A percentile compares a stretch with the other conserved stretches of the same genome.
phyloP scores from a whole-genome alignment of 2,329 filamentous ascomycete genomes.

The Tolypocladium inflatum region DNA sequence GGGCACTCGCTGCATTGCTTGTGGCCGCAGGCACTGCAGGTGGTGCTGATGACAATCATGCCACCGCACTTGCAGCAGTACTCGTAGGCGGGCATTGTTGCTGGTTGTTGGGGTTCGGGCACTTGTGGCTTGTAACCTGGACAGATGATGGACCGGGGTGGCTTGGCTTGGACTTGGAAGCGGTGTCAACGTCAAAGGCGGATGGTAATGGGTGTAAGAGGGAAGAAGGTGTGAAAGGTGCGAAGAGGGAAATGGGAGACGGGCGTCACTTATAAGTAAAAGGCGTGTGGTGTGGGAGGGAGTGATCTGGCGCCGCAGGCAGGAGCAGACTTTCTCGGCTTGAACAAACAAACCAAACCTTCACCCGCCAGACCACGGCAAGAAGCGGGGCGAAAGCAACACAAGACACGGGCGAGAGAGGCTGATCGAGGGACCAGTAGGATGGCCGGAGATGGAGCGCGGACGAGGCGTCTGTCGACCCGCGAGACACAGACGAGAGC shows the following conservation, averaged over 20 bases:
- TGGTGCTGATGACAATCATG: conserved; percentile 48
- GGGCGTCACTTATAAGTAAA: not conserved
- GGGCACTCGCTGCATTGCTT: conserved; percentile 38
- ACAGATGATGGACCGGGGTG: not conserved
- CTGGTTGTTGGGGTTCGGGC: conserved; percentile 1
- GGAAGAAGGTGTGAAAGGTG: not conserved
- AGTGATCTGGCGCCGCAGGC: not conserved
- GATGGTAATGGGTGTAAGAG: not conserved
- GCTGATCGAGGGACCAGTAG: not conserved
- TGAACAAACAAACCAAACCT: not conserved
- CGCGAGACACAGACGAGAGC: not conserved
- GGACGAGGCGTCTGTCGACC: not conserved
- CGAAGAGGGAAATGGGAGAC: not conserved
- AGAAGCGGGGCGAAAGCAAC: not conserved
- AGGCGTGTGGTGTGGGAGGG: not conserved
- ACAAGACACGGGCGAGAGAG: not conserved
- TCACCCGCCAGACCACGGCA: not conserved
- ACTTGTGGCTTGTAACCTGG: not conserved
- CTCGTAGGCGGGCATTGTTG: conserved; percentile 34
- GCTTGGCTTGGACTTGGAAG: not conserved
- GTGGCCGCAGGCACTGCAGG: conserved; percentile 40
- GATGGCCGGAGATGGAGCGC: not conserved
- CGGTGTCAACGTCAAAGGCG: not conserved
- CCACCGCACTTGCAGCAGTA: conserved; percentile 47
- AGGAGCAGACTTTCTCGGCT: not conserved